A percentile compares a stretch with the other conserved stretches of the same genome.
phyloP scores from a whole-genome alignment of 176 grass and related monocot species.

The Oryza officinalis region DNA sequence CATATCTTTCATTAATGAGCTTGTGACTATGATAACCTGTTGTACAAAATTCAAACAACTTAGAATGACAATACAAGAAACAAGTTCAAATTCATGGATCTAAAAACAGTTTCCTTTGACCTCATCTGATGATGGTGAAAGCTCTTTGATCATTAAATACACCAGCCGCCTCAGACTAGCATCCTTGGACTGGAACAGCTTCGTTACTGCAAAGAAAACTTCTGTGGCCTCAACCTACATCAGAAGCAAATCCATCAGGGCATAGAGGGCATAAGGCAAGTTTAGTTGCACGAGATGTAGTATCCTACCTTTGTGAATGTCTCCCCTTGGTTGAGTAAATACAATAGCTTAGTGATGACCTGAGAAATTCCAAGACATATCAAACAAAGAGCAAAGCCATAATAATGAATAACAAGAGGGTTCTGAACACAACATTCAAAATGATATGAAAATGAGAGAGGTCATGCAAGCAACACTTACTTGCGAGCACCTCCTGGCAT shows the following conservation, averaged over 20 bases:
- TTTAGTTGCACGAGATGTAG: not conserved
- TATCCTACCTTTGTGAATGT: constrained; percentile 80
- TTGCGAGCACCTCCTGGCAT: constrained; percentile 83
- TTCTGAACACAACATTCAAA: not conserved
- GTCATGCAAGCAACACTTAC: constrained; percentile 43
- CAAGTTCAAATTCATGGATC: not conserved
- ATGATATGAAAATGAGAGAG: constrained; percentile 4
- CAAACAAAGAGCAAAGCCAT: constrained; percentile 31
- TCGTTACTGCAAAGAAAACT: constrained; percentile 97
- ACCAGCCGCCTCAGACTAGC: constrained; percentile 89
- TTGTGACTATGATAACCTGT: constrained; percentile 98
- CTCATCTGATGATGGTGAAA: constrained; percentile 94
- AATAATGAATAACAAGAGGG: not conserved
- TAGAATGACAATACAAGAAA: constrained; percentile 16
- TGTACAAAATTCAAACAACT: constrained; percentile 24
- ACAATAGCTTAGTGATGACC: constrained; percentile 97
- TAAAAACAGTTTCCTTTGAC: constrained; percentile 43
- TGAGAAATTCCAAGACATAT: constrained; percentile 39
- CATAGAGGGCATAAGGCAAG: not conserved
- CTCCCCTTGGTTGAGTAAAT: constrained; percentile 99
- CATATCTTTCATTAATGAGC: constrained; percentile 99
- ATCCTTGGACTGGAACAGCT: constrained; percentile 93
- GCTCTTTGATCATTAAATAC: constrained; percentile 99
- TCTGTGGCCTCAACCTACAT: constrained; percentile 87
- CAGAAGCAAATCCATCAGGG: constrained; percentile 32